Base-by-base conservation (phyloP, 441 rosid species). In the Theobroma grandiflorum region DNA sequence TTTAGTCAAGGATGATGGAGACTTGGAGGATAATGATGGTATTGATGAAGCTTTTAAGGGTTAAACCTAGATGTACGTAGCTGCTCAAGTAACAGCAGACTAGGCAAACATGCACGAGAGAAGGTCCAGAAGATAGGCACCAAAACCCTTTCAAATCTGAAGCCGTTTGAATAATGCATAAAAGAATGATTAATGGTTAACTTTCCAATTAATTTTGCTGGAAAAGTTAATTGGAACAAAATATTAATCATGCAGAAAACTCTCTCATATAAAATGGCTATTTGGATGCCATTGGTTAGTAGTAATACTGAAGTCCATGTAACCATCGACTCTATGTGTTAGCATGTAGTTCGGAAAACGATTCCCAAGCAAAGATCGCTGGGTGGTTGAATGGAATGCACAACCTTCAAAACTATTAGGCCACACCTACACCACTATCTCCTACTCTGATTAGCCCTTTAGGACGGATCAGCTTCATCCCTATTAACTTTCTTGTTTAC, bases 401-500 rank as follows among this genome's bases (percentile, higher is more conserved):
- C 59, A 74, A 59, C 38, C 67, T 26, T 59, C 40, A 22, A 57
- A 73, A 57, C 66, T 20, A 57, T 3, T 55, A 18, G 61, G 18
- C 61, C 9, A 6, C 33, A 57, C 1, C 33, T 11, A 45, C 49
- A 22, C 58, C 58, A 2, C 26, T 10, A 74, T 43, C 22, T 66
- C 38, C 43, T 6, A 15, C 8, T 45, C 43, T 26, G 8, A 47
- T 40, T 38, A 50, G 4, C 42, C 11, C 55, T 22, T 8, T 20
- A 31, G 47, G 38, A 68, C 61, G 9, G 9, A 64, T 47, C 35
- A 66, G 58, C 64, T 38, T 20, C 1, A 42, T 16, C 26, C 57
- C 55, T n/a, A 67, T 35, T 26, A 45, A 70, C 61, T 63, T 63
- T 81, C 62, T 37, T 38, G 75, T 53, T 75, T 35, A 57, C 58